Conservation (phyloP, 495 filamentous ascomycete species). For the Penicillium verhagenii region DNA sequence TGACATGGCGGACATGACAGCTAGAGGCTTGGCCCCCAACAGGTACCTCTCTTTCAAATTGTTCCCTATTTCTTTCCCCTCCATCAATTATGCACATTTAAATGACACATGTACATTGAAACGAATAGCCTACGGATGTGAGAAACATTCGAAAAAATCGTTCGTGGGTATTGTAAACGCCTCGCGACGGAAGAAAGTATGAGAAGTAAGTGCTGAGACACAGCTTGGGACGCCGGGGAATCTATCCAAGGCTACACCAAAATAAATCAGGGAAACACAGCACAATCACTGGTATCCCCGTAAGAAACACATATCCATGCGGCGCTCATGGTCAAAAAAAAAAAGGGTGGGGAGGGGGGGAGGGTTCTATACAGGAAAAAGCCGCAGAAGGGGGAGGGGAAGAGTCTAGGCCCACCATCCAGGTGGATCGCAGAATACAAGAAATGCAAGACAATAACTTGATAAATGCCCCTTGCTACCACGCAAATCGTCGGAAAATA, state of each 20-base stretch:
- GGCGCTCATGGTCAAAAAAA: background rate
- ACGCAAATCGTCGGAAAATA: slow-evolving; percentile 1
- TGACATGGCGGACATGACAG: background rate
- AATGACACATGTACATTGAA: no score
- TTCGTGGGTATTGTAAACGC: slow-evolving; percentile 33
- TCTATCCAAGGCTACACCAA: slow-evolving; percentile 20
- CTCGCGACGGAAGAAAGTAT: slow-evolving; percentile 15
- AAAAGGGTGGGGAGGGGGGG: no score
- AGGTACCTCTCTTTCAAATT: no score
- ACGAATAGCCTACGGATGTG: no score
- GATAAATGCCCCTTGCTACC: background rate
- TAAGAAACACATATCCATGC: background rate
- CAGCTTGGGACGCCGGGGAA: slow-evolving; percentile 45
- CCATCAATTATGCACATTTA: no score
- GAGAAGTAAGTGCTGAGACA: slow-evolving; percentile 39
- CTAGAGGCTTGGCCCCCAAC: background rate
- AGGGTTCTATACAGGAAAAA: slow-evolving; percentile 17
- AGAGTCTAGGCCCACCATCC: slow-evolving; percentile 14
- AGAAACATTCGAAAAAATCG: slow-evolving; percentile 11
- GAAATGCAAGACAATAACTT: slow-evolving; percentile 9
- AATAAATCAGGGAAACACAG: slow-evolving; percentile 3
- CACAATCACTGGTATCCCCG: slow-evolving; percentile 2
- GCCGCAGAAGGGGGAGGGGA: slow-evolving; percentile 8
- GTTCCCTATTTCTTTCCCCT: no score
- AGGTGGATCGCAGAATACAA: slow-evolving; percentile 14